Evolutionary conservation across 495 filamentous ascomycete genomes (phyloP).

Genomic region (Aspergillus ellipticus): DNA sequence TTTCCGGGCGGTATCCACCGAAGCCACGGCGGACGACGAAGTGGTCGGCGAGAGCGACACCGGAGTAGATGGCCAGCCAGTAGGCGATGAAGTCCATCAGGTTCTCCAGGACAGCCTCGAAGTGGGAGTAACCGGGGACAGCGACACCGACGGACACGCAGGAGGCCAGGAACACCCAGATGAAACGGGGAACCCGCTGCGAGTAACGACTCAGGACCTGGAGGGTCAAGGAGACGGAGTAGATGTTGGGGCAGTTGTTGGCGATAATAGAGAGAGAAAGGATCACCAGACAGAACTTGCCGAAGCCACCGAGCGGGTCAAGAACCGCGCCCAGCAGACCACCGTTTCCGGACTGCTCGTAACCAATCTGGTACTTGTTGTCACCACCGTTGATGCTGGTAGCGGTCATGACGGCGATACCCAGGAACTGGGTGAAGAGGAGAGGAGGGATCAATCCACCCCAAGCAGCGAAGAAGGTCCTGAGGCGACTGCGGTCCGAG

Average conservation of each 20-base stretch:
- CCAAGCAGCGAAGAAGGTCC: conserved; percentile 68
- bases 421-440: conserved; percentile 75
- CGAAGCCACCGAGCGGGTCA: conserved; percentile 66
- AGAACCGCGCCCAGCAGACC: conserved; percentile 69
- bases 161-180: conserved; percentile 70
- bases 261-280: conserved; percentile 76
- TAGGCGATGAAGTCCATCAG: conserved; percentile 81
- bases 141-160: conserved; percentile 69
- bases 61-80: conserved; percentile 82
- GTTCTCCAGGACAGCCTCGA: conserved; percentile 67
- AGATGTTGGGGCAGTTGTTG: conserved; percentile 88
- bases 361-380: conserved; percentile 59
- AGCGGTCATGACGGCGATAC: conserved; percentile 67
- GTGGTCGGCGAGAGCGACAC: conserved; percentile 69
- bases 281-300: conserved; percentile 78
- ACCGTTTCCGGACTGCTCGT: conserved; percentile 59
- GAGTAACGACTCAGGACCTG: conserved; percentile 65
- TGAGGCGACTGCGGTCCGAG: conserved; percentile 48
- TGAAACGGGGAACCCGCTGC: conserved; percentile 68
- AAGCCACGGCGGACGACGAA: conserved; percentile 70
- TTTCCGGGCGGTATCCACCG: conserved; percentile 55
- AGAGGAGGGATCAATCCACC: conserved; percentile 67
- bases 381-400: conserved; percentile 44
- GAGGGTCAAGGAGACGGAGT: conserved; percentile 72
- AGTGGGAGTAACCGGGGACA: conserved; percentile 73